phyloP scores from a whole-genome alignment of 257 asterid species.

The Solanum habrochaites region DNA sequence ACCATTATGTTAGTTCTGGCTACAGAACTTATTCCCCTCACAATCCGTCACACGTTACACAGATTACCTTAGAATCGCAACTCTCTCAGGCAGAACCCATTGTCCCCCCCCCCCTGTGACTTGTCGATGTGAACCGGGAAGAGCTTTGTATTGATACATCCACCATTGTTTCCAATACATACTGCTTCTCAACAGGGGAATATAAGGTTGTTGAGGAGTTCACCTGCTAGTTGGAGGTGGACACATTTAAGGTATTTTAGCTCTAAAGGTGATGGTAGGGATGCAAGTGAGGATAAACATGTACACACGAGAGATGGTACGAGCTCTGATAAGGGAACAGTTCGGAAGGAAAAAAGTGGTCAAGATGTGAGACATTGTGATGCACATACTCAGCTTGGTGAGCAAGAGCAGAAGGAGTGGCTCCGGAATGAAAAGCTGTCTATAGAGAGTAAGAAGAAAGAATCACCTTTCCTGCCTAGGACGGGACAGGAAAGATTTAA shows the following conservation, averaged over 20 bases:
- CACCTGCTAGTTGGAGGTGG: conserved; percentile 29
- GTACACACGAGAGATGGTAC: conserved; percentile 28
- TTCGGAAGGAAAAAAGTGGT: conserved; percentile 20
- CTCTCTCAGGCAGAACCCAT: conserved; percentile 29
- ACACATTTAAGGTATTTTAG: conserved; percentile 46
- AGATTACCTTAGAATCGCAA: conserved; percentile 12
- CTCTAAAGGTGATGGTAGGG: conserved; percentile 90
- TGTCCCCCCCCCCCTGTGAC: too few relatives aligned
- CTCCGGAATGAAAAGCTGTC: conserved; percentile 66
- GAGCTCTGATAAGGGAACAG: conserved; percentile 33
- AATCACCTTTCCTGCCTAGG: conserved; percentile 81
- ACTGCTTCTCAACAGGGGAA: conserved; percentile 22
- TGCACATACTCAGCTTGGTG: conserved; percentile 85
- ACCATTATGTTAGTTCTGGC: conserved; percentile 23
- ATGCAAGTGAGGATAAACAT: conserved; percentile 63
- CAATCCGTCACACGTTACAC: conserved; percentile 25
- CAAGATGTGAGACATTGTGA: conserved; percentile 25
- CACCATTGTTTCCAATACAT: conserved; percentile 17
- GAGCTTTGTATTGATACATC: conserved; percentile 28
- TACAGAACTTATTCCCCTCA: conserved; percentile 26
- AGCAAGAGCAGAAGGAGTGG: conserved; percentile 95
- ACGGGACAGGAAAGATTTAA: conserved; percentile 64
- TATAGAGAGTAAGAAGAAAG: conserved; percentile 73
- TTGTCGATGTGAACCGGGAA: conserved; percentile 30
- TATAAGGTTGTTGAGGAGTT: conserved; percentile 25